Base-by-base conservation (phyloP, 2,329 filamentous ascomycete species). In the Talaromyces pinophilus region DNA sequence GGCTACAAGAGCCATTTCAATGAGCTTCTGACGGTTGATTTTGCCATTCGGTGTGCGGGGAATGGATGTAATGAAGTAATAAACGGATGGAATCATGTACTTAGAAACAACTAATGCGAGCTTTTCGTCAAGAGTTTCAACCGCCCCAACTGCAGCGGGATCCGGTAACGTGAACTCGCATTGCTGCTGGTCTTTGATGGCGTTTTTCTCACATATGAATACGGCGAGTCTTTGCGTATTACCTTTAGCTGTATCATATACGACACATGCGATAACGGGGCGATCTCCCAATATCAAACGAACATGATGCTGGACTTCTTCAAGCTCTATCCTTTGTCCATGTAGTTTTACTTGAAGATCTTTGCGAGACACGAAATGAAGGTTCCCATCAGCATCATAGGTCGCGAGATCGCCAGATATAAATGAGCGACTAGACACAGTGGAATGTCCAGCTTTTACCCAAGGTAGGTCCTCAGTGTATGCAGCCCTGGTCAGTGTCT, bases 241-340 rank as follows among this genome's bases (percentile, higher is more conserved):
- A 46, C n/a, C 7, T 46, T n/a, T 3, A 7, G 42, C n/a, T 4
- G 17, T 7, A n/a, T 46, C 42, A 10, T 46, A 19, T 7, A 46
- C 17, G 19, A 46, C 42, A 46, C 42, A 46, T 19, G 42, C 42
- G 7, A 46, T 19, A 46, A 46, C 42, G 2, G 42, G n/a, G 42
- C 17, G 22, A 3, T 25, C 46, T 22, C 13, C 22, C 22, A 50
- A 50, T 15, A 50, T 25, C 11, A 22, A 22, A 19, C 35, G 8
- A 17, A 63, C 48, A 57, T 63, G 62, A 25, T 63, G 17, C 50
- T 63, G 50, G 10, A 81, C 75, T 66, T 80, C 79, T 2, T 76
- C 78, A 5, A 80, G 73, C 64, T 81, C 79, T 10, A 81, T 73
- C 46, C 79, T 77, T 59, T 81, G 79, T n/a, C 79, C 79, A 8